These are phyloP conservation scores for Nidularia pulvinata DNA, from an alignment of 768 basidiomycete genomes.

Conservation along the genomic window DNA sequence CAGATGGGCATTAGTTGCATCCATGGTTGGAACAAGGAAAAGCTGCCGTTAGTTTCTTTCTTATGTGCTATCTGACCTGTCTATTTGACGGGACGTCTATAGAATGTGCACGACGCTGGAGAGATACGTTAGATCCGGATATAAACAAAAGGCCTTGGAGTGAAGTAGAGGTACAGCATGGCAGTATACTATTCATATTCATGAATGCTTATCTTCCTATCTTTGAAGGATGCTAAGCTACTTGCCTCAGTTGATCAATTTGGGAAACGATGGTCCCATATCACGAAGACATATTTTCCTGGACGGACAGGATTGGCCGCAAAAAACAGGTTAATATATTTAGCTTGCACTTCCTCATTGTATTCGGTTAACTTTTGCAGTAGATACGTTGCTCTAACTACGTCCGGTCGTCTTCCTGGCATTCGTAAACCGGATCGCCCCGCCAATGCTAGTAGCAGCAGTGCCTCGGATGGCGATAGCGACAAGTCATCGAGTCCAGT, in stretches of 20 bases:
- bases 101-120: not conserved
- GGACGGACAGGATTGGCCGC: not conserved
- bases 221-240: not conserved
- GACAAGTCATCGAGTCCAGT: no score
- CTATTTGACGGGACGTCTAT: not conserved
- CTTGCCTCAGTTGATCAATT: not conserved
- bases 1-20: not conserved
- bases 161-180: not conserved
- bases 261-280: not conserved
- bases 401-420: not conserved
- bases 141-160: not conserved
- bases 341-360: not conserved
- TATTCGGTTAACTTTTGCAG: not conserved
- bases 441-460: no score
- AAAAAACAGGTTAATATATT: not conserved
- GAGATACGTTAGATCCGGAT: not conserved
- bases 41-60: not conserved
- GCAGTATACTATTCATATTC: no score
- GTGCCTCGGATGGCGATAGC: no score
- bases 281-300: not conserved
- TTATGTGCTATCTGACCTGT: not conserved
- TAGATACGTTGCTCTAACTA: not conserved
- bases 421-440: no score
- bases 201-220: no score
- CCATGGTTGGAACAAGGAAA: not conserved